Conservation (phyloP, 805 yeast species). For the Maudiozyma serrabonitensis region DNA sequence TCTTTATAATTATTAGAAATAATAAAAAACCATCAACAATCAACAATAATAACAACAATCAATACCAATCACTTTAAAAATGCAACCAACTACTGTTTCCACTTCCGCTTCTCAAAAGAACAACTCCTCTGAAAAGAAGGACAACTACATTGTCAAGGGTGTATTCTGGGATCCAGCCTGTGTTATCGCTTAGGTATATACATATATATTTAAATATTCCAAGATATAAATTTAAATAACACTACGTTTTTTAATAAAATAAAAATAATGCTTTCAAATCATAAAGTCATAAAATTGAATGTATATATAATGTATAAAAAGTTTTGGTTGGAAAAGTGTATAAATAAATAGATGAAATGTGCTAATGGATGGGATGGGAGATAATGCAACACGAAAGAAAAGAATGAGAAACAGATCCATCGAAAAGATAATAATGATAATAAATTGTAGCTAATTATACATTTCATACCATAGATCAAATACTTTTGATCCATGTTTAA, state of each 20-base stretch:
- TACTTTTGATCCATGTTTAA: constrained; percentile 12
- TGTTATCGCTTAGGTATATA: constrained; percentile 16
- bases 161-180: constrained; percentile 17
- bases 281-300: not conserved
- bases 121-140: constrained; percentile 19
- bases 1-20: too few species aligned
- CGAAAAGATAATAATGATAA: not conserved
- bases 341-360: too few species aligned
- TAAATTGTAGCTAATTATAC: not conserved
- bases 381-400: not conserved
- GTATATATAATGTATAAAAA: not conserved
- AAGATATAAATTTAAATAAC: not conserved
- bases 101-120: constrained; percentile 20
- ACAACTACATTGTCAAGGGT: constrained; percentile 19
- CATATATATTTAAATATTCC: not conserved
- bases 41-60: too few species aligned
- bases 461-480: constrained; percentile 4
- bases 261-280: not conserved
- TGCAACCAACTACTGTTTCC: constrained; percentile 21
- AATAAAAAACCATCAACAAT: too few species aligned
- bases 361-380: not conserved
- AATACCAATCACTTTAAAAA: constrained; percentile 1
- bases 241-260: not conserved
- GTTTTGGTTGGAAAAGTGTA: too few species aligned
- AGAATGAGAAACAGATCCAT: not conserved